Conservation (phyloP, 768 basidiomycete species). For the Kwoniella dendrophila region DNA sequence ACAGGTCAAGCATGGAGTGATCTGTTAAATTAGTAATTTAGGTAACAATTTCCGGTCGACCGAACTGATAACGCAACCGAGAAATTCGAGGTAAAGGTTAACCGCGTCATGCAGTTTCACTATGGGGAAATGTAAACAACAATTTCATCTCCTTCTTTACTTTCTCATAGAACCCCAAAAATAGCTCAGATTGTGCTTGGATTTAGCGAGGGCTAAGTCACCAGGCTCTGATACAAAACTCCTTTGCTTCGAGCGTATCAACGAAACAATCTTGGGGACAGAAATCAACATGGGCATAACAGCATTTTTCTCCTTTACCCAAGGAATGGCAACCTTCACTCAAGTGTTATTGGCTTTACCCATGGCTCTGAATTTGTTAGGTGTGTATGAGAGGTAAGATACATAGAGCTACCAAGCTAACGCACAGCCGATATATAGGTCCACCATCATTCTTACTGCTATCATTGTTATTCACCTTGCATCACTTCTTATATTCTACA, state of each 20-base stretch:
- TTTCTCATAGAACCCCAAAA: too few relatives aligned
- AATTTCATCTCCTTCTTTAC: too few relatives aligned
- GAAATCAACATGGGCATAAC: constrained; percentile 28
- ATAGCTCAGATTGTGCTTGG: too few relatives aligned
- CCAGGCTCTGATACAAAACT: too few relatives aligned
- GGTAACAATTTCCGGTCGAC: background rate
- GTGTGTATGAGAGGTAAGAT: constrained; percentile 18
- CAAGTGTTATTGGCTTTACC: constrained; percentile 55
- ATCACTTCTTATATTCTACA: constrained; percentile 55
- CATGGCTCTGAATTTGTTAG: constrained; percentile 53
- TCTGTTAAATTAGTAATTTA: too few relatives aligned
- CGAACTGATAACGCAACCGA: background rate
- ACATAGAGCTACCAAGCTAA: too few relatives aligned
- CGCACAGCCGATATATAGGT: constrained; percentile 23
- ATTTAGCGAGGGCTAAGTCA: too few relatives aligned
- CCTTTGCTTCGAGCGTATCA: background rate
- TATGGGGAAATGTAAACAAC: background rate
- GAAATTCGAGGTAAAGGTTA: background rate
- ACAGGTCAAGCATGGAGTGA: too few relatives aligned
- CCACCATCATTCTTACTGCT: constrained; percentile 56
- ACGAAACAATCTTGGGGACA: background rate
- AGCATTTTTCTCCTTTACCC: constrained; percentile 30
- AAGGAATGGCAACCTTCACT: constrained; percentile 46
- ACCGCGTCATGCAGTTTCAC: background rate
- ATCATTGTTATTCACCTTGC: constrained; percentile 53